Percentiles rank a stretch among this genome's conserved stretches.
Conservation (phyloP, 371 early-diverging fungal genomes). For the Coemansia sp. region DNA sequence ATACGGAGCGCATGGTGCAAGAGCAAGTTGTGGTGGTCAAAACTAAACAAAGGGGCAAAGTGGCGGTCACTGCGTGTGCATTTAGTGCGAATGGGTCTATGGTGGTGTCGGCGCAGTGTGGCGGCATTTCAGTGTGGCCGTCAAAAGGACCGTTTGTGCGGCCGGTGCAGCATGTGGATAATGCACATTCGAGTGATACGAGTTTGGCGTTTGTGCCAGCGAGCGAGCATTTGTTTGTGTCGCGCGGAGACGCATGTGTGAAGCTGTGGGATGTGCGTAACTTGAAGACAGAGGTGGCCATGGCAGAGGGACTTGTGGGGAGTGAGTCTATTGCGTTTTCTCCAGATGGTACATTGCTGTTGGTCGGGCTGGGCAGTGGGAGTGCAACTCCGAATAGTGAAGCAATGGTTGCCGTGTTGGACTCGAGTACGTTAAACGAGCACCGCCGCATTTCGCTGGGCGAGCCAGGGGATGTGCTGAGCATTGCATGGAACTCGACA, state of each 20-base stretch:
- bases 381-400: constrained; percentile 4
- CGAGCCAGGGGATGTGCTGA: constrained; percentile 67
- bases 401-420: constrained; percentile 42
- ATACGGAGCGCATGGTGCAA: constrained; percentile 72
- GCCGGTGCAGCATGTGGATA: constrained; percentile 48
- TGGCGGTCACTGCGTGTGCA: constrained; percentile 38
- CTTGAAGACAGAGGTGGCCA: constrained; percentile 63
- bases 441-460: constrained; percentile 18
- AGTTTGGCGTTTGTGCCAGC: constrained; percentile 66
- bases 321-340: constrained; percentile 86
- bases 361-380: constrained; percentile 51
- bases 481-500: constrained; percentile 81
- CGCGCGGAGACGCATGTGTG: constrained; percentile 82
- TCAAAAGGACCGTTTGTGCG: constrained; percentile 56
- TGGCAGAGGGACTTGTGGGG: constrained; percentile 64
- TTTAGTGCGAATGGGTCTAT: constrained; percentile 28
- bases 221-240: constrained; percentile 64
- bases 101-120: constrained; percentile 49
- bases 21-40: constrained; percentile 75
- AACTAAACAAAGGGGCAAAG: constrained; percentile 65
- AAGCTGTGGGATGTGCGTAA: constrained; percentile 93
- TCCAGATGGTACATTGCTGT: constrained; percentile 70
- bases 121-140: constrained; percentile 71
- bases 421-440: constrained; percentile 18
- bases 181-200: constrained; percentile 65